Percentiles rank a stretch among this genome's conserved stretches.
These are phyloP conservation scores for Hortiboletus rubellus DNA, from an alignment of 1,284 basidiomycete genomes.

Conservation along the genomic window DNA sequence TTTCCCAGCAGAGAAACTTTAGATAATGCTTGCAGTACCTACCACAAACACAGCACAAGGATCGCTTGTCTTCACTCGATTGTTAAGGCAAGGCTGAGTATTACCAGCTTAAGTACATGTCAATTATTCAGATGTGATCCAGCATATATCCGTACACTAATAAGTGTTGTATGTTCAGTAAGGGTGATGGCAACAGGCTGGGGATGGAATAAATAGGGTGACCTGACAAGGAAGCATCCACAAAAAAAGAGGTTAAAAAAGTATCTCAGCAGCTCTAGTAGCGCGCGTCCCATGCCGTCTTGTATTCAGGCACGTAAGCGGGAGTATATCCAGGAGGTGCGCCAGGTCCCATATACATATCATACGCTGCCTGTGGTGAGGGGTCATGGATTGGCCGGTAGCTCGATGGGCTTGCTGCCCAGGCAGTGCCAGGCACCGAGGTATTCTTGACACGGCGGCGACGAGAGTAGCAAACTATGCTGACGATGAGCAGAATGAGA, in stretches of 20 bases:
- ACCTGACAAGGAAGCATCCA: not conserved
- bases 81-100: not conserved
- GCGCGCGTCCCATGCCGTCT: slow-evolving; percentile 29
- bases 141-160: slow-evolving; percentile 2
- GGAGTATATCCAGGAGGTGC: slow-evolving; percentile 14
- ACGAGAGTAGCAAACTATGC: slow-evolving; percentile 9
- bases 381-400: slow-evolving; percentile 27
- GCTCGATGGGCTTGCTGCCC: slow-evolving; percentile 2
- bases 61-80: not conserved
- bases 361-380: slow-evolving; percentile 32
- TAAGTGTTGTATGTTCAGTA: not conserved
- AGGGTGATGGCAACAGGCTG: not conserved
- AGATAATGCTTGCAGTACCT: too few species aligned
- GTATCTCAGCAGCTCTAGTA: slow-evolving; percentile 3
- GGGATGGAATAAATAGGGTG: not conserved
- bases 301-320: slow-evolving; percentile 17
- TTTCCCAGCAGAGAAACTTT: too few species aligned
- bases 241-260: not conserved
- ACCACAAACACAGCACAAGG: not conserved
- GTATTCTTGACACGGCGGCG: slow-evolving; percentile 10
- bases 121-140: not conserved
- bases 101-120: not conserved
- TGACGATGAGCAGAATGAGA: slow-evolving; percentile 11
- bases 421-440: not conserved
- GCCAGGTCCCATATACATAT: slow-evolving; percentile 25